These are phyloP conservation scores for Vitis hybrid DNA, from an alignment of 177 flowering plant genomes.

Conservation along the genomic window DNA sequence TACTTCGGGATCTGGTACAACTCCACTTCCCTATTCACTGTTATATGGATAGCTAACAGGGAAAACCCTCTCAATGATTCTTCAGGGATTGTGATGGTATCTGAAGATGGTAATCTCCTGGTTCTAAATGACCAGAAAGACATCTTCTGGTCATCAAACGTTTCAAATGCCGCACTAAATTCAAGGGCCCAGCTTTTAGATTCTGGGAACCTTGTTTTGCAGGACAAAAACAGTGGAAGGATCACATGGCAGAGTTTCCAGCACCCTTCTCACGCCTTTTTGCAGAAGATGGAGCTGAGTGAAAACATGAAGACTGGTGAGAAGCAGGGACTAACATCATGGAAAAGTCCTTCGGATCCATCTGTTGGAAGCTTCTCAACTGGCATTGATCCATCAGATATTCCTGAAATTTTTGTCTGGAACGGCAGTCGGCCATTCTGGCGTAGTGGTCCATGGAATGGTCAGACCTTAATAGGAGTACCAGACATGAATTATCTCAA, in stretches of 20 bases:
- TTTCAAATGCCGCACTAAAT: constrained; percentile 8
- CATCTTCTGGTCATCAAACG: constrained; percentile 31
- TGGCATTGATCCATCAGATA: constrained; percentile 3
- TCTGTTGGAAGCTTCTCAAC: constrained; percentile 27
- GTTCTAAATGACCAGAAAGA: constrained; percentile 24
- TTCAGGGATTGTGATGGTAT: no score
- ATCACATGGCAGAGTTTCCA: constrained; percentile 5
- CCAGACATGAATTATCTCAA: constrained; percentile 21
- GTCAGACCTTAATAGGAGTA: constrained; percentile 30
- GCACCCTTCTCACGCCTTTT: constrained; percentile 17
- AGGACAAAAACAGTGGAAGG: constrained; percentile 2
- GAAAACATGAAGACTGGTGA: constrained; percentile 8
- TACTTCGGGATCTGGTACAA: no score
- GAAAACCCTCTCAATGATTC: no score
- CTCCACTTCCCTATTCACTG: no score
- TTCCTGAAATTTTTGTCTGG: constrained; percentile 28
- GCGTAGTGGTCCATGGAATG: constrained; percentile 49
- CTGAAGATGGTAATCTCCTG: constrained; percentile 33
- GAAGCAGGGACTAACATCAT: constrained; percentile 14
- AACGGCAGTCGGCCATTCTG: constrained; percentile 17
- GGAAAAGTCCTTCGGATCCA: constrained; percentile 28
- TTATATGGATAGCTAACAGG: no score
- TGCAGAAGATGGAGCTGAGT: constrained; percentile 21
- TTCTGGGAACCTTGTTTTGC: constrained; percentile 24
- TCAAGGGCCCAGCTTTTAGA: constrained; percentile 21